Evolutionary conservation across 176 grass and related monocot species (phyloP), one percentile per base, ranked within the genome.

Genomic region (Carex kokanica): DNA sequence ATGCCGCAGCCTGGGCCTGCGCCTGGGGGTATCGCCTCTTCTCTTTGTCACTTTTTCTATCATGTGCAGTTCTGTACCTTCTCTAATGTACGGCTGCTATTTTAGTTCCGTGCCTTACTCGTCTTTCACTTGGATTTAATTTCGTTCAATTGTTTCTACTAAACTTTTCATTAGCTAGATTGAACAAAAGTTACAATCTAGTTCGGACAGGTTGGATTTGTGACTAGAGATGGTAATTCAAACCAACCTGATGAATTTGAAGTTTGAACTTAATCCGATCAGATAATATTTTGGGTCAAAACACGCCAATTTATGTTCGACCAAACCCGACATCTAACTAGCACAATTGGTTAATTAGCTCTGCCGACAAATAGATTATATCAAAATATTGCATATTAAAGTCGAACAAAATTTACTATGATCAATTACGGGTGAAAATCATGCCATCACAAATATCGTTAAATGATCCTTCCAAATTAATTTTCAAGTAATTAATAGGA

Each of bases 51-150:
- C 80, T 15, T 34, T 65, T 61, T 18, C 25, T 52, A 68, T 67
- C 60, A 65, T 62, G 80, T 65, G 55, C 41, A 29, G 45, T 54
- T 67, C 1, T 82, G 36, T 53, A 65, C 61, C 80, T 82, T 45
- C 58, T 64, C 15, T 49, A 47, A 52, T 66, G 59, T 49, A 81
- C 29, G 59, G 59, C 3, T 52, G 23, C n/a, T 23, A 23, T 60
- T 49, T 49, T 12, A 49, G 0, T 49, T 49, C 10, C 9, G 9
- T 49, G 9, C 9, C 1, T 49, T 49, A 49, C 9, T 49, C 9
- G 45, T 49, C 9, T 2, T 11, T 49, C 2, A 49, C 12, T 49
- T 60, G 5, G 0, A 27, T 64, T 29, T 64, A 2, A 20, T 20
- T 70, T n/a, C 6, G 16, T 70, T 64, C 12, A 13, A 40, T 41